These are phyloP conservation scores for Fusarium tjaetaba DNA, from an alignment of 2,329 filamentous ascomycete genomes.

Conservation along the genomic window DNA sequence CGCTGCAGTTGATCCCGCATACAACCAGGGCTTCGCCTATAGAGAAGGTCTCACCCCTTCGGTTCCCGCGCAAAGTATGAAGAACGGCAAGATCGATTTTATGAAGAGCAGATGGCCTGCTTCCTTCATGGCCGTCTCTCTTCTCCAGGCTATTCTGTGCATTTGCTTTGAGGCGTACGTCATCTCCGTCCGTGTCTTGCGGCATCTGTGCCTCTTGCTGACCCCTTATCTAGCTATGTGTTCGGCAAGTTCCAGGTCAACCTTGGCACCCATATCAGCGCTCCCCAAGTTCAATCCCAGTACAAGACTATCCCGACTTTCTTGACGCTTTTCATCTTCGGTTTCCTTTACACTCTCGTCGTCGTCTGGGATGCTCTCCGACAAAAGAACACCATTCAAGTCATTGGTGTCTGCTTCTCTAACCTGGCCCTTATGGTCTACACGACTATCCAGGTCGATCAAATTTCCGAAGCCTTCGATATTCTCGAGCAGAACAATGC, in stretches of 20 bases:
- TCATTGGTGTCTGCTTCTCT: conserved; percentile 93
- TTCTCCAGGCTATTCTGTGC: conserved; percentile 81
- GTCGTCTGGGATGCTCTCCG: conserved; percentile 93
- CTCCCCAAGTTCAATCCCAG: conserved; percentile 58
- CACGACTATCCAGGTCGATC: conserved; percentile 90
- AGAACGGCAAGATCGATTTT: conserved; percentile 67
- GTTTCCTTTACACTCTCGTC: conserved; percentile 90
- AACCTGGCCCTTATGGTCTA: conserved; percentile 94
- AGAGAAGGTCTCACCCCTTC: conserved; percentile 51
- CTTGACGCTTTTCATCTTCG: conserved; percentile 95
- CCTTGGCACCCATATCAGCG: conserved; percentile 55
- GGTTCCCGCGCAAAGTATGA: conserved; percentile 45
- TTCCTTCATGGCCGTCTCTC: conserved; percentile 78
- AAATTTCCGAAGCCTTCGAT: conserved; percentile 79
- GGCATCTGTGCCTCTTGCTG: conserved; percentile 6
- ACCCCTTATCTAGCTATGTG: conserved; percentile 72
- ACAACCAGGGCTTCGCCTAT: conserved; percentile 51
- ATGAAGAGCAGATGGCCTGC: conserved; percentile 90
- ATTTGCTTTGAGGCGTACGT: conserved; percentile 88
- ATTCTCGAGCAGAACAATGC: conserved; percentile 58
- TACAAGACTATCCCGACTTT: conserved; percentile 89
- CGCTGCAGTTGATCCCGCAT: conserved; percentile 44
- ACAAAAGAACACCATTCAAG: conserved; percentile 97
- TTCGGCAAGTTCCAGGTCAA: conserved; percentile 85
- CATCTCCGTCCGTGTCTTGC: neutral